A percentile compares a stretch with the other conserved stretches of the same genome.
Conservation (phyloP, 306 rosid genomes). For the Lathyrus aphaca region DNA sequence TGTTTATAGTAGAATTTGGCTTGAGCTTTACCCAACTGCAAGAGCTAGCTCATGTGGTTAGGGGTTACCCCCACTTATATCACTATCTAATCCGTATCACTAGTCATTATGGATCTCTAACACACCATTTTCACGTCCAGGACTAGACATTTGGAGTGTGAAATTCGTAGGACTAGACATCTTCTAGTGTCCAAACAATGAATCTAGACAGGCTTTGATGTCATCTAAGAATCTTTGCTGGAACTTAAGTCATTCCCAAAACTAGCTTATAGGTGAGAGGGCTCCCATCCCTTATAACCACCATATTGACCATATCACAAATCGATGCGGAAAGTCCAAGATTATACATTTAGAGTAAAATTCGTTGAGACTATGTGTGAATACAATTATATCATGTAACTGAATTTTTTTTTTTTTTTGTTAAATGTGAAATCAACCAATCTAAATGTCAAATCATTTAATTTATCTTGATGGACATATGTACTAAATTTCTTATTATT, state of each 20-base stretch:
- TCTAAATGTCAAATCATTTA: neutral
- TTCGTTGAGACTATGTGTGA: neutral
- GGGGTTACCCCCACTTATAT: neutral
- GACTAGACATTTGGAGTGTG: neutral
- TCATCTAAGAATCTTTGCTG: neutral
- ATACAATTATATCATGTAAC: neutral
- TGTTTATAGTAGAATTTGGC: neutral
- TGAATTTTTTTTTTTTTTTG: neutral
- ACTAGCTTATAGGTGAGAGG: neutral
- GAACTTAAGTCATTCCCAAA: neutral
- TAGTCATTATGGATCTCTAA: neutral
- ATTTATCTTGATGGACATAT: neutral
- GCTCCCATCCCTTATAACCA: neutral
- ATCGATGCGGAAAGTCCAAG: neutral
- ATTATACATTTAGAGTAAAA: neutral
- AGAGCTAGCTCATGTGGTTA: neutral
- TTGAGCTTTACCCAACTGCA: neutral
- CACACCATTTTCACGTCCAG: neutral
- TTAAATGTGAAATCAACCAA: neutral
- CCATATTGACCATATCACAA: neutral
- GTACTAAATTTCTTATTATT: neutral
- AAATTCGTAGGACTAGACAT: constrained; percentile 1
- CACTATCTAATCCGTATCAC: neutral
- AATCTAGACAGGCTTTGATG: neutral
- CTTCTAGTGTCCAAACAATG: neutral